These are phyloP conservation scores for Plenodomus lindquistii DNA, from an alignment of 2,329 filamentous ascomycete species.

Conservation along the genomic window DNA sequence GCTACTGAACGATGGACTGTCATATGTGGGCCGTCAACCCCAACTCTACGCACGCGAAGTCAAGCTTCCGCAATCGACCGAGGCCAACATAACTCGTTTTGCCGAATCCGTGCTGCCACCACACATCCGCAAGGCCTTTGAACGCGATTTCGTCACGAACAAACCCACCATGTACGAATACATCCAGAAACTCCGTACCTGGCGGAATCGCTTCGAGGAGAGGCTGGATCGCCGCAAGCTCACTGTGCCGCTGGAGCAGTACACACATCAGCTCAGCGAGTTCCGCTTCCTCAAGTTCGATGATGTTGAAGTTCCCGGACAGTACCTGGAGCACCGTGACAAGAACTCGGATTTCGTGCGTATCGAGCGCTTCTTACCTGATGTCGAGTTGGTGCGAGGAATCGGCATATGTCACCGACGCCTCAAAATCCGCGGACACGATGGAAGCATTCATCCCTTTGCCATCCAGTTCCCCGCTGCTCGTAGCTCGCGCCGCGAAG, in stretches of 20 bases:
- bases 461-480: conserved; percentile 95
- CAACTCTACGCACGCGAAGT: conserved; percentile 85
- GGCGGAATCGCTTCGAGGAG: conserved; percentile 98
- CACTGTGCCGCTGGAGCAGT: conserved; percentile 76
- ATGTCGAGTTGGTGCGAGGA: conserved; percentile 88
- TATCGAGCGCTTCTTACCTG: conserved; percentile 94
- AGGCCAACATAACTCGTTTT: conserved; percentile 95
- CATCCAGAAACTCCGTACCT: conserved; percentile 92
- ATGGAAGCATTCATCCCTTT: conserved; percentile 95
- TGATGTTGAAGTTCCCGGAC: conserved; percentile 95
- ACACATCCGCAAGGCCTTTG: conserved; percentile 95
- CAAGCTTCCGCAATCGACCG: conserved; percentile 85
- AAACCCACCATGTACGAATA: conserved; percentile 99
- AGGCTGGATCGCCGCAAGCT: conserved; percentile 84
- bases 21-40: conserved; percentile 87
- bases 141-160: conserved; percentile 92
- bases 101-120: conserved; percentile 92
- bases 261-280: conserved; percentile 89
- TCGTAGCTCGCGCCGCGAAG: conserved; percentile 88
- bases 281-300: conserved; percentile 98
- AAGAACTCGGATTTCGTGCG: conserved; percentile 99
- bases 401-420: conserved; percentile 90
- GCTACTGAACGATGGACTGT: conserved; percentile 89
- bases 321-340: conserved; percentile 96
- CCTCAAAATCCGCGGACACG: conserved; percentile 94